Conservation (phyloP, 1,284 basidiomycete species). For the Neolentinus lepideus region DNA sequence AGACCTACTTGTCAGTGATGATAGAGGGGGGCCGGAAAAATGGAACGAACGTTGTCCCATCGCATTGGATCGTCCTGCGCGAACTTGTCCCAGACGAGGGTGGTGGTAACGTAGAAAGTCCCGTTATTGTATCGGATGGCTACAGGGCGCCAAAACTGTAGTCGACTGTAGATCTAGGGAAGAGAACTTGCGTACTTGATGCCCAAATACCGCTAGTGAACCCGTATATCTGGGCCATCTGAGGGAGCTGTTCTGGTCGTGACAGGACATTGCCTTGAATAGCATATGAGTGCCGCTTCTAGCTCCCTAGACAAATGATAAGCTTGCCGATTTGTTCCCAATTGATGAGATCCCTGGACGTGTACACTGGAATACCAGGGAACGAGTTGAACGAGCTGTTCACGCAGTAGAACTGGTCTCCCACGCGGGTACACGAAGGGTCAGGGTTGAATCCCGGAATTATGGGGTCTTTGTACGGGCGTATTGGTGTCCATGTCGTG, state of each 20-base stretch:
- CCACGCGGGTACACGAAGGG: slow-evolving; percentile 10
- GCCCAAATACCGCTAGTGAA: slow-evolving; percentile 20
- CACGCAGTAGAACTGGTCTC: slow-evolving; percentile 10
- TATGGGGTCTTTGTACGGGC: slow-evolving; percentile 6
- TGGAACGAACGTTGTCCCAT: slow-evolving; percentile 24
- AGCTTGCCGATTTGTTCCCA: slow-evolving; percentile 18
- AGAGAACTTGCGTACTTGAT: too few relatives aligned
- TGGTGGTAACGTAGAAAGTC: slow-evolving; percentile 25
- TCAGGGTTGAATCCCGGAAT: slow-evolving; percentile 11
- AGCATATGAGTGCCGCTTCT: background rate
- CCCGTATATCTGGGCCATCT: slow-evolving; percentile 12
- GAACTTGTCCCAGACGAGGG: slow-evolving; percentile 23
- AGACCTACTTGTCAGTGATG: background rate
- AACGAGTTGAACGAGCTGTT: slow-evolving; percentile 17
- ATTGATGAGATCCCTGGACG: slow-evolving; percentile 15
- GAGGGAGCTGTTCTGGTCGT: slow-evolving; percentile 14
- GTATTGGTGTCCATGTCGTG: background rate
- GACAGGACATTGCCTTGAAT: slow-evolving; percentile 3
- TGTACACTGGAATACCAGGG: slow-evolving; percentile 18
- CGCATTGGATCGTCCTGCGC: slow-evolving; percentile 18
- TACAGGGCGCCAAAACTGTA: background rate
- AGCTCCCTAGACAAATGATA: background rate
- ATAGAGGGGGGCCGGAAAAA: background rate
- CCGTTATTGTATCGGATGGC: slow-evolving; percentile 9
- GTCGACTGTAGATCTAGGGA: too few relatives aligned